phyloP scores from a whole-genome alignment of 1,284 basidiomycete species.

The Dichomitus squalens region DNA sequence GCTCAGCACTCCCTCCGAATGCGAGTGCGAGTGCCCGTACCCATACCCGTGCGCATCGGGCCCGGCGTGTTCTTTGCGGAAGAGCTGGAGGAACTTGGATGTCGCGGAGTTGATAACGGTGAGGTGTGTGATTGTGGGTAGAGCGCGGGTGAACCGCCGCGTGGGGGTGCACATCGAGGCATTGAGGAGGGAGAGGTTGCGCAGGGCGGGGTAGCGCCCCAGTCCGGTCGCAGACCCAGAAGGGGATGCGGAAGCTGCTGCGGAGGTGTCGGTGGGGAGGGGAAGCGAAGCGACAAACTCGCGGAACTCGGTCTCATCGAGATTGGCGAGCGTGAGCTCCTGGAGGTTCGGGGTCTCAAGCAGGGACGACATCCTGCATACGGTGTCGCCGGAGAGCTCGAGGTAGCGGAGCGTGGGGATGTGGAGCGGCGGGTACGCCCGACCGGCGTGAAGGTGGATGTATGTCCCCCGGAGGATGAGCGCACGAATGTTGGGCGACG shows the following conservation, averaged over 20 bases:
- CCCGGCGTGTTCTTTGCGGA: constrained; percentile 25
- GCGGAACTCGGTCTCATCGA: constrained; percentile 34
- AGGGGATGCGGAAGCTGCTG: neutral
- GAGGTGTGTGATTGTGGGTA: constrained; percentile 28
- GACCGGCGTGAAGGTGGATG: constrained; percentile 26
- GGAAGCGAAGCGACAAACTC: constrained; percentile 30
- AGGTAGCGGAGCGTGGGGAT: constrained; percentile 29
- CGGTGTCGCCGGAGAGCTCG: constrained; percentile 31
- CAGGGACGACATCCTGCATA: constrained; percentile 30
- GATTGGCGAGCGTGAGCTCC: constrained; percentile 30
- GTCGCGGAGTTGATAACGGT: constrained; percentile 31
- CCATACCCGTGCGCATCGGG: neutral
- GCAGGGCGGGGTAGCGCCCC: constrained; percentile 22
- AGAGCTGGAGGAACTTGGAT: constrained; percentile 29
- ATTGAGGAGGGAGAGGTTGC: constrained; percentile 26
- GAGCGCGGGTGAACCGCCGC: constrained; percentile 27
- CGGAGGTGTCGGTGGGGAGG: neutral
- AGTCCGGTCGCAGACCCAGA: neutral
- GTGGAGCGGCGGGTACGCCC: constrained; percentile 20
- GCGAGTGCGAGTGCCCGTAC: neutral
- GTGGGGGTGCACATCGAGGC: constrained; percentile 27
- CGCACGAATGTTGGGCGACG: constrained; percentile 25
- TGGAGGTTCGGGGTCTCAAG: constrained; percentile 26
- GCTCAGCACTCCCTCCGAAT: constrained; percentile 11
- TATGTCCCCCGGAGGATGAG: constrained; percentile 32